phyloP scores from a whole-genome alignment of 257 asterid species.

The Nicotiana otophora region DNA sequence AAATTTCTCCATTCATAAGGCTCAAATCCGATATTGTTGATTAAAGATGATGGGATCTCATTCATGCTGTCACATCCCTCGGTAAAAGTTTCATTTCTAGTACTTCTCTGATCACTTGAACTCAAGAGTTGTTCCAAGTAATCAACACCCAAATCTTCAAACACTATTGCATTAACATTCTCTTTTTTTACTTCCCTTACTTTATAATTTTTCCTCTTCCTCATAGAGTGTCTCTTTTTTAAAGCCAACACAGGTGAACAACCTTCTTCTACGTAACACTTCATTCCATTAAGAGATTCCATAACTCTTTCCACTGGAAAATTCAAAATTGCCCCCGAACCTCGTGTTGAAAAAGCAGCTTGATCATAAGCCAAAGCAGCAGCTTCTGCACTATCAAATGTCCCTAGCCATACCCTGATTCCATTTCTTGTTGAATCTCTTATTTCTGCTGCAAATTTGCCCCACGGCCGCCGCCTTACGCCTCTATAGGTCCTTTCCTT shows the following conservation, averaged over 20 bases:
- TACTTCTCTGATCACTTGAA: neutral
- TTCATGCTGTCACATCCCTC: no score
- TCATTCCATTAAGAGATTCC: slow-evolving; percentile 55
- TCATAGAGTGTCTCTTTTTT: slow-evolving; percentile 61
- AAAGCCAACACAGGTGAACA: slow-evolving; percentile 69
- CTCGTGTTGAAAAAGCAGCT: slow-evolving; percentile 54
- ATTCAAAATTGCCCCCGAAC: slow-evolving; percentile 52
- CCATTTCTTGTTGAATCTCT: no score
- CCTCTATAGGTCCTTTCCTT: slow-evolving; percentile 40
- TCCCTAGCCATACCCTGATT: no score
- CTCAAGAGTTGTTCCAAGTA: slow-evolving; percentile 70
- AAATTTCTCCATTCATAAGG: no score
- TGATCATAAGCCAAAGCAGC: no score
- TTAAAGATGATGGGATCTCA: no score
- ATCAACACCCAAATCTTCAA: slow-evolving; percentile 76
- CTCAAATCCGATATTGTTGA: no score
- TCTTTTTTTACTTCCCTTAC: slow-evolving; percentile 19
- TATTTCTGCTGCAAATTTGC: no score
- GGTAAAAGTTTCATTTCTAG: neutral
- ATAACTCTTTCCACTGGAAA: slow-evolving; percentile 59
- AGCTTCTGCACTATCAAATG: no score
- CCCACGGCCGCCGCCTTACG: no score
- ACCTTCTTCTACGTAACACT: slow-evolving; percentile 32
- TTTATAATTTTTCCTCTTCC: slow-evolving; percentile 20
- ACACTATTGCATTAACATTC: slow-evolving; percentile 40